A percentile compares a stretch with the other conserved stretches of the same genome.
Conservation (phyloP, 805 yeast genomes). For the Saccharomycopsis oosterbeekiorum region DNA sequence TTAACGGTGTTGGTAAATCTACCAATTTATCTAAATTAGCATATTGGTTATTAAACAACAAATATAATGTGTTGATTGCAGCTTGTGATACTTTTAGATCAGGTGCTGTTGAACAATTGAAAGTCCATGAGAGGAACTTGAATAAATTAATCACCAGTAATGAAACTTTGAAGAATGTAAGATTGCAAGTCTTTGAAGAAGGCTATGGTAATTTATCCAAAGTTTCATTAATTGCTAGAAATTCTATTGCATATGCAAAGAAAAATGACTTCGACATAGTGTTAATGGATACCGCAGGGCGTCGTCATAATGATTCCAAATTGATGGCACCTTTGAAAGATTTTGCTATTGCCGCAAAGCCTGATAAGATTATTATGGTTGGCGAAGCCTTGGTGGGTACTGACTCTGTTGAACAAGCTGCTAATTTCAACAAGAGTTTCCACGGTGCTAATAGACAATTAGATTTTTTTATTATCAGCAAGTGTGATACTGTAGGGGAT, state of each 20-base stretch:
- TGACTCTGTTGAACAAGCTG: conserved; percentile 92
- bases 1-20: conserved; percentile 96
- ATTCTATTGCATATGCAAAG: conserved; percentile 74
- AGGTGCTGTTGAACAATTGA: conserved; percentile 96
- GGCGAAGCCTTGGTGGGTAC: conserved; percentile 98
- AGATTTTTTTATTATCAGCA: conserved; percentile 87
- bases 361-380: conserved; percentile 95
- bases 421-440: conserved; percentile 86
- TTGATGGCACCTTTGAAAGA: conserved; percentile 93
- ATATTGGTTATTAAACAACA: conserved; percentile 88
- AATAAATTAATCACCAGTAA: conserved; percentile 50
- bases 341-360: conserved; percentile 91
- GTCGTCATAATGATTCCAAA: conserved; percentile 90
- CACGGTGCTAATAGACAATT: conserved; percentile 62
- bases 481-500: conserved; percentile 96
- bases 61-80: conserved; percentile 76
- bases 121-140: conserved; percentile 85
- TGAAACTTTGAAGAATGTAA: conserved; percentile 26
- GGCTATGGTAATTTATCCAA: conserved; percentile 96
- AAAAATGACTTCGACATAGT: conserved; percentile 71
- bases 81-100: conserved; percentile 98
- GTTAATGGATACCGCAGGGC: conserved; percentile 93
- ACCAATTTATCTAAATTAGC: conserved; percentile 91
- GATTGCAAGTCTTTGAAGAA: conserved; percentile 73
- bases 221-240: conserved; percentile 86